These are phyloP conservation scores for Rhododendron mucronatum DNA, from an alignment of 148 eudicot species.

Conservation along the genomic window DNA sequence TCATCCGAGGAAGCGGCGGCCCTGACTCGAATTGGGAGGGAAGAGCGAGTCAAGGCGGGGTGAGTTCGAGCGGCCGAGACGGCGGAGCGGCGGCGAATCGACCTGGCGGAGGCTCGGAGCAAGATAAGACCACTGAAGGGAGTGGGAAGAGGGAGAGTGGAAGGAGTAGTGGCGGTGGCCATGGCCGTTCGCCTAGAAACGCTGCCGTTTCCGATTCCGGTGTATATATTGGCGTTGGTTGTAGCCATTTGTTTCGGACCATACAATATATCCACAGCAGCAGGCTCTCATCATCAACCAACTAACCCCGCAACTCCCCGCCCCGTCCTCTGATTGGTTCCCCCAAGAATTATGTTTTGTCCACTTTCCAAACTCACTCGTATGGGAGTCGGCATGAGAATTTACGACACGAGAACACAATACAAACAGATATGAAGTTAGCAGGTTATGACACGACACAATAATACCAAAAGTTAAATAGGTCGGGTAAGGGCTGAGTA, in stretches of 20 bases:
- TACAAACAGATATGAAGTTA: too few species aligned
- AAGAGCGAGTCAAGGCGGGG: conserved; percentile 5
- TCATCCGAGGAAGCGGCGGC: conserved; percentile 29
- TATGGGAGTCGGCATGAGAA: too few species aligned
- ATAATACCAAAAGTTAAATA: too few species aligned
- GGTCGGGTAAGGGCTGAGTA: too few species aligned
- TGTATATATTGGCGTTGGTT: conserved; percentile 14
- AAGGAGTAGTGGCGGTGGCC: conserved; percentile 11
- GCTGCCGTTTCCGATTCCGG: conserved; percentile 20
- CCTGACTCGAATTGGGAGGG: conserved; percentile 16
- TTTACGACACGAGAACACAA: too few species aligned
- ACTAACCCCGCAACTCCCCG: neutral
- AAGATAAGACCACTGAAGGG: conserved; percentile 16
- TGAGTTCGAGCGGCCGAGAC: conserved; percentile 1
- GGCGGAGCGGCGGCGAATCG: conserved; percentile 22
- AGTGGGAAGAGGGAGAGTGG: conserved; percentile 10
- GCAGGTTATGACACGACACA: too few species aligned
- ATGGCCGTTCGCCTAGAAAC: conserved; percentile 16
- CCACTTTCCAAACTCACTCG: neutral
- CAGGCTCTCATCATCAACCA: neutral
- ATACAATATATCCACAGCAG: conserved; percentile 20
- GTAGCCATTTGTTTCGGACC: conserved; percentile 33
- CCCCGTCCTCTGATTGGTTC: neutral
- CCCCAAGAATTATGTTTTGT: neutral
- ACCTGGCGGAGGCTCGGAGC: conserved; percentile 22